Evolutionary conservation across 768 basidiomycete genomes (phyloP), one percentile per base, ranked within the genome.

Genomic region (Pulveroboletus ravenelii): DNA sequence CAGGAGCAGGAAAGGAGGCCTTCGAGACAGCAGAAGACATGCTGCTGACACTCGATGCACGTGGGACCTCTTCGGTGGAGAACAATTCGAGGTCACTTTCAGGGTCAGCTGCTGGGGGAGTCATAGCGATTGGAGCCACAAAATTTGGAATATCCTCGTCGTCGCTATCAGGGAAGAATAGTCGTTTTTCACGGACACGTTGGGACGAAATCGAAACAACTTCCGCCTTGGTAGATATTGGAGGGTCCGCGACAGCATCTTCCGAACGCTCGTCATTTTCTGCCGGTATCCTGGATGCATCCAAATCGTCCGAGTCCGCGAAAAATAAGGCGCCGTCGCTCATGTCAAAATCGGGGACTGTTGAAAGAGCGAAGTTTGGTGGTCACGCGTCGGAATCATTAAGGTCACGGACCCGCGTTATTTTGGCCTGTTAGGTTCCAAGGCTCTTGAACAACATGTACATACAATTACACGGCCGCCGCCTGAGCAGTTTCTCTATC

Each of bases 291-390:
- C 20, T 29, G 34, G 50, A 42, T 17, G 71, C 71, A 8, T 71
- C 72, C 41, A 81, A 74, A 48, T 79, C 82, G 32, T 72, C 72
- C 14, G 83, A 80, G 32, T 74, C 76, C 34, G 80, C 78, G 63
- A 87, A 86, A 62, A 87, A 87, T 10, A 78, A 66, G 7, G 64
- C 66, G 12, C 10, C 34, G 41, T 39, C 32, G 36, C 37, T 48
- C 62, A 67, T 66, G 18, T 37, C 6, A 13, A 23, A 23, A 37
- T 41, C 6, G 25, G 27, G 10, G 47, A 25, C 17, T 18, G 31
- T 12, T 12, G 38, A 32, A 40, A 39, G n/a, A 15, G 14, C 13
- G 44, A 41, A 32, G 10, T 23, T 42, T 46, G 25, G 25, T 37
- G 9, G 9, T 15, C n/a, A 34, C 32, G 52, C 48, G 57, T 49